Evolutionary conservation across 495 filamentous ascomycete genomes (phyloP).

Genomic region (Podospora comata): DNA sequence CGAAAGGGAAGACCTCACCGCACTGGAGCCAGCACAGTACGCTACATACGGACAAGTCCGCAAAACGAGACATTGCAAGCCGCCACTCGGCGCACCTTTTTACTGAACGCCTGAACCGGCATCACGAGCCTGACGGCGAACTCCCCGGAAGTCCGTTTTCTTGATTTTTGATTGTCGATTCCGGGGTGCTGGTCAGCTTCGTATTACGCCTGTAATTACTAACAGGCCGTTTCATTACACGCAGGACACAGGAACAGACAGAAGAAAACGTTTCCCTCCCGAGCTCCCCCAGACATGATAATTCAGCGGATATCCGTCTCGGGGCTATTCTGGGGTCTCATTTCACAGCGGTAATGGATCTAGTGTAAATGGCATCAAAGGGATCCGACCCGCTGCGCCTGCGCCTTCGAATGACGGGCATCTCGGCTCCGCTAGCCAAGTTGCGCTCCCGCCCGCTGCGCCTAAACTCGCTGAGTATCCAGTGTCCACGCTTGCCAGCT

Average conservation of each 20-base stretch:
- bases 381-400: slow-evolving; percentile 14
- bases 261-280: not conserved
- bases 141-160: not conserved
- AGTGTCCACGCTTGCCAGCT: slow-evolving; percentile 3
- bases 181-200: not conserved
- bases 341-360: not conserved
- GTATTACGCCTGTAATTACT: not conserved
- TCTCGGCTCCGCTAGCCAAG: slow-evolving; percentile 13
- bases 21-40: no score
- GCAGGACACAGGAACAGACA: not conserved
- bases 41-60: not conserved
- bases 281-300: not conserved
- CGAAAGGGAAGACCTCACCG: not conserved
- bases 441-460: not conserved
- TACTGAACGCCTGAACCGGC: no score
- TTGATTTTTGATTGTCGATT: not conserved
- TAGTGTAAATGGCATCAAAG: slow-evolving; percentile 8
- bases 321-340: slow-evolving; percentile 9
- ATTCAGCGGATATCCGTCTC: slow-evolving; percentile 8
- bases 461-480: not conserved
- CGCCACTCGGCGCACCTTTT: no score
- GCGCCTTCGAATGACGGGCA: slow-evolving; percentile 21
- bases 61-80: not conserved
- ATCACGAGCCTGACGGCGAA: not conserved
- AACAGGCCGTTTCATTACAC: not conserved